Evolutionary conservation across 352 stramenopile species (phyloP).

Genomic region (Phytophthora cactorum): DNA sequence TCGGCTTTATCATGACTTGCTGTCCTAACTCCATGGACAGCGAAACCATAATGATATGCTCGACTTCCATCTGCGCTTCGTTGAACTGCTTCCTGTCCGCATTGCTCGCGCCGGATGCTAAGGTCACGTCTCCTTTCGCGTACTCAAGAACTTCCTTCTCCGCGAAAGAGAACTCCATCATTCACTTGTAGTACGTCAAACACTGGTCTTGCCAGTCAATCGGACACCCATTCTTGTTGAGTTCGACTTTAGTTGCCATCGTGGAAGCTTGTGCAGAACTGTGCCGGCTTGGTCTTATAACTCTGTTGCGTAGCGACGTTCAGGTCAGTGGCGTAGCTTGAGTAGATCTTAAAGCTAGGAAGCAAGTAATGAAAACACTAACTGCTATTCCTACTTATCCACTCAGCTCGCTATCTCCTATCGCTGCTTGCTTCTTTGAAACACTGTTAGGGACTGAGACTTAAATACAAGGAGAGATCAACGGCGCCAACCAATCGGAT

Average conservation of each 20-base stretch:
- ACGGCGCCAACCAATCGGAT: too few species aligned
- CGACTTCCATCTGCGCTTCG: constrained; percentile 1
- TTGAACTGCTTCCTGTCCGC: constrained; percentile 7
- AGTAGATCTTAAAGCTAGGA: too few species aligned
- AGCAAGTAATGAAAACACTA: too few species aligned
- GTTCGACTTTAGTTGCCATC: constrained; percentile 19
- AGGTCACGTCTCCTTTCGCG: constrained; percentile 1
- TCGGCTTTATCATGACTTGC: neutral
- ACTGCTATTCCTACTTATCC: too few species aligned
- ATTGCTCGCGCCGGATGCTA: neutral
- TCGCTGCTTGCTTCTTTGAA: too few species aligned
- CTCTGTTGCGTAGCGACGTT: constrained; percentile 1
- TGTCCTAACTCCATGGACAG: neutral
- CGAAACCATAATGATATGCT: neutral
- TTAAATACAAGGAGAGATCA: too few species aligned
- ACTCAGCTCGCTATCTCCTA: too few species aligned
- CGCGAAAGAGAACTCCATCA: constrained; percentile 14
- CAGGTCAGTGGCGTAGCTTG: too few species aligned
- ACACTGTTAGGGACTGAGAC: too few species aligned
- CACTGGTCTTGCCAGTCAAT: constrained; percentile 10
- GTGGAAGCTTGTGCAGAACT: neutral
- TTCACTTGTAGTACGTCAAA: constrained; percentile 19
- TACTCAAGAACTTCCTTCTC: neutral
- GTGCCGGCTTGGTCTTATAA: constrained; percentile 13
- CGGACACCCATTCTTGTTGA: constrained; percentile 19